Conservation (phyloP, 805 yeast genomes). For the Kodamaea leandrae region DNA sequence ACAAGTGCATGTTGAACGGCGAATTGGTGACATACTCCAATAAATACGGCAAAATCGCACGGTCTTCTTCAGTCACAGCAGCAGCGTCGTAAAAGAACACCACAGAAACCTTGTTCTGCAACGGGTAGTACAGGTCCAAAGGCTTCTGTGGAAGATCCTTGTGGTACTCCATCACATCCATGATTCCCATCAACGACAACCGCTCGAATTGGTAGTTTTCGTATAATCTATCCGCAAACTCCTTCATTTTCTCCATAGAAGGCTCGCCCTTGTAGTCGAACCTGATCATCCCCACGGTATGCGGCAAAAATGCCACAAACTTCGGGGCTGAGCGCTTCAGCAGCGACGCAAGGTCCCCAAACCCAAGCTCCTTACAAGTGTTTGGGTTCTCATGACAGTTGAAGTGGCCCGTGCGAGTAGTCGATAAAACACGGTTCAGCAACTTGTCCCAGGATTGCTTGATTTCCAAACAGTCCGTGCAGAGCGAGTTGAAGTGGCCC, state of each 20-base stretch:
- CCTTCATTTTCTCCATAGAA: constrained; percentile 29
- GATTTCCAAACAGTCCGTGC: constrained; percentile 50
- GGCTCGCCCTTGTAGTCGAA: constrained; percentile 44
- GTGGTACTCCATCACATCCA: constrained; percentile 29
- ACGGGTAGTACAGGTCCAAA: constrained; percentile 35
- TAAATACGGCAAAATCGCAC: constrained; percentile 55
- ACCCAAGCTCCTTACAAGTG: constrained; percentile 53
- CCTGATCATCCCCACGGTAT: constrained; percentile 44
- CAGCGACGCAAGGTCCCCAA: constrained; percentile 28
- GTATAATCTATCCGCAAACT: constrained; percentile 47
- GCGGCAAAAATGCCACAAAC: constrained; percentile 53
- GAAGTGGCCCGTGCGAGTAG: constrained; percentile 51
- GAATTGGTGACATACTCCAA: constrained; percentile 58
- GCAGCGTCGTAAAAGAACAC: constrained; percentile 53
- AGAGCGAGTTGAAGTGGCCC: constrained; percentile 34
- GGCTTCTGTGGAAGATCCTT: constrained; percentile 31
- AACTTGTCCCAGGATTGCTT: constrained; percentile 58
- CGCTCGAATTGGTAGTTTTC: constrained; percentile 44
- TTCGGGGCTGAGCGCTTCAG: constrained; percentile 30
- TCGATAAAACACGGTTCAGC: constrained; percentile 44
- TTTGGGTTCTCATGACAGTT: constrained; percentile 53
- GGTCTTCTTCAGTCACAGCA: constrained; percentile 58
- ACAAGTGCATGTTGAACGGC: constrained; percentile 53
- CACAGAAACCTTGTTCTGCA: constrained; percentile 45
- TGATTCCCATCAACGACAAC: constrained; percentile 27